These are phyloP conservation scores for Venturia effusa DNA, from an alignment of 2,329 filamentous ascomycete genomes.

Conservation along the genomic window DNA sequence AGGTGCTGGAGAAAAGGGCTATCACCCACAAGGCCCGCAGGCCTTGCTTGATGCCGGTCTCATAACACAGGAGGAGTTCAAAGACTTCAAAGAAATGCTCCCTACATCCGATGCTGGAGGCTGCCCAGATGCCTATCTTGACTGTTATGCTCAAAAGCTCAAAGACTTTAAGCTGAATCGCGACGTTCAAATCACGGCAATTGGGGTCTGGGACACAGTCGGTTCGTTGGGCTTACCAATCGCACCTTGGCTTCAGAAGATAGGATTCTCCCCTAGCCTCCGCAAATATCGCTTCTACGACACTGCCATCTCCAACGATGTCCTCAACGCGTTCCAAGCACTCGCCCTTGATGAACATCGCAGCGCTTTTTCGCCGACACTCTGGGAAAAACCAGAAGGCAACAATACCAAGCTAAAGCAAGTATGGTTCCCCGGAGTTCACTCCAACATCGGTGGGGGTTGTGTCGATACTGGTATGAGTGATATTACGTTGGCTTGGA, in stretches of 20 bases:
- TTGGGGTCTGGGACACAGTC: constrained; percentile 45
- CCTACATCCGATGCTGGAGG: constrained; percentile 7
- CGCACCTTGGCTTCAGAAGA: constrained; percentile 21
- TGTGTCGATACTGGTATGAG: constrained; percentile 38
- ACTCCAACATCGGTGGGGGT: constrained; percentile 38
- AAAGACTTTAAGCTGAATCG: constrained; percentile 27
- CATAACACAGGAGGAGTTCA: not conserved
- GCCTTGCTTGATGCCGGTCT: constrained; percentile 10
- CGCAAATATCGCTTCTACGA: constrained; percentile 31
- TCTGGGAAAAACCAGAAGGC: constrained; percentile 34
- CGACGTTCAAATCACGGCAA: constrained; percentile 36
- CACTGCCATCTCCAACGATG: constrained; percentile 32
- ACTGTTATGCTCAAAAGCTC: constrained; percentile 27
- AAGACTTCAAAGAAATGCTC: not conserved
- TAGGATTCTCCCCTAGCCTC: constrained; percentile 28
- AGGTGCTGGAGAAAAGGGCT: constrained; percentile 13
- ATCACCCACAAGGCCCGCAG: constrained; percentile 3
- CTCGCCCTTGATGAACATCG: constrained; percentile 48
- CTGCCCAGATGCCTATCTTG: constrained; percentile 12
- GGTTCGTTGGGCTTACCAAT: constrained; percentile 36
- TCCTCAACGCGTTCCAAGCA: constrained; percentile 50
- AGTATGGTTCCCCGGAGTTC: constrained; percentile 38
- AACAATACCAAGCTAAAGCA: constrained; percentile 26
- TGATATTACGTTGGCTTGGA: constrained; percentile 40
- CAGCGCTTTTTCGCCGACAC: constrained; percentile 42